A percentile compares a stretch with the other conserved stretches of the same genome.
phyloP scores from a whole-genome alignment of 306 rosid species.

The Sicyos edulis region DNA sequence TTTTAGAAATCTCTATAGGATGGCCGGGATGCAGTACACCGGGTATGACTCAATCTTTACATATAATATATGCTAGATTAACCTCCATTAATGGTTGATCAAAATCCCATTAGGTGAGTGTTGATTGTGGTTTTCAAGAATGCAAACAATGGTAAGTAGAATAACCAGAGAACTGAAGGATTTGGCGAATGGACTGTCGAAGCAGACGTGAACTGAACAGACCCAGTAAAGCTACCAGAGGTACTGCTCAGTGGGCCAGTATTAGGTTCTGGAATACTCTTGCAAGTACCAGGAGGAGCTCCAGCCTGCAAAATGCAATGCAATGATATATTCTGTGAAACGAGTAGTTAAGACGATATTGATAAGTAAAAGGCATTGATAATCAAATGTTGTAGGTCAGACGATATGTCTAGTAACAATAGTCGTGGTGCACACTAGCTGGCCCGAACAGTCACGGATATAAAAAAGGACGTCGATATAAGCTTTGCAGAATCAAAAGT shows the following conservation, averaged over 20 bases:
- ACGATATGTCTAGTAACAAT: too few relatives aligned
- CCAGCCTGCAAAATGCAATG: conserved; percentile 60
- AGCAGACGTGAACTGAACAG: conserved; percentile 80
- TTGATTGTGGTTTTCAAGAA: conserved; percentile 27
- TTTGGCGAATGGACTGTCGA: conserved; percentile 38
- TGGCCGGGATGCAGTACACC: conserved; percentile 32
- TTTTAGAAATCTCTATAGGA: conserved; percentile 27
- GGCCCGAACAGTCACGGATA: too few relatives aligned
- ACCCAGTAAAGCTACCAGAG: conserved; percentile 73
- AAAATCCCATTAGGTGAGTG: conserved; percentile 14
- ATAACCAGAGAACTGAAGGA: conserved; percentile 27
- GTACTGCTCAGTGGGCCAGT: conserved; percentile 48
- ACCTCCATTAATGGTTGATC: conserved; percentile 35
- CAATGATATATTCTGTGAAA: conserved; percentile 13
- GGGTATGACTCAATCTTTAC: conserved; percentile 23
- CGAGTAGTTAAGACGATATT: not conserved
- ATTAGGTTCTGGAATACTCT: conserved; percentile 54
- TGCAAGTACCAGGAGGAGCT: conserved; percentile 79
- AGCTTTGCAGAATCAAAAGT: not conserved
- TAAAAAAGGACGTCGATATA: not conserved
- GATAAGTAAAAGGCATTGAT: not conserved
- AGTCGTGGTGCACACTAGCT: too few relatives aligned
- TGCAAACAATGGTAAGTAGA: conserved; percentile 39
- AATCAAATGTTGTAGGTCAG: too few relatives aligned
- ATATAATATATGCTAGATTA: conserved; percentile 33